These are phyloP conservation scores for Xylaria scruposa DNA, from an alignment of 495 filamentous ascomycete genomes.

Conservation along the genomic window DNA sequence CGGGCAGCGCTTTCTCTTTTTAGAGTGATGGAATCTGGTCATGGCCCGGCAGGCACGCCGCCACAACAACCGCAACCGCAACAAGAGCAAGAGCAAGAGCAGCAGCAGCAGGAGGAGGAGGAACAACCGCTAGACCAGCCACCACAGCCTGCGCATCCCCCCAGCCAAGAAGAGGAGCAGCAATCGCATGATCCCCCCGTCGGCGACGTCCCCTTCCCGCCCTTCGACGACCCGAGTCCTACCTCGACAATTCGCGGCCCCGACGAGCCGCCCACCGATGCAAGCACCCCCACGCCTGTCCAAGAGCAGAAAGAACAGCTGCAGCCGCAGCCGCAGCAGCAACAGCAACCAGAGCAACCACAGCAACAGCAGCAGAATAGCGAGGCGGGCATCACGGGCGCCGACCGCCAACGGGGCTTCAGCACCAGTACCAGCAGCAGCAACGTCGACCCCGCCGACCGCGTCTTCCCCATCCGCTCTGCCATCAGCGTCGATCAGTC, in stretches of 20 bases:
- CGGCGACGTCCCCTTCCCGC: not conserved
- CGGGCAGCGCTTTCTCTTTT: not conserved
- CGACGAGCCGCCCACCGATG: not conserved
- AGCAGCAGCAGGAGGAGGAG: not conserved
- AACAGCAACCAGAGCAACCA: not conserved
- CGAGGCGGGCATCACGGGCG: conserved; percentile 29
- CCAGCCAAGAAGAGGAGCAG: not conserved
- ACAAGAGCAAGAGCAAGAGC: not conserved
- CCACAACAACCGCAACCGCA: not conserved
- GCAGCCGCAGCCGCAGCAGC: not conserved
- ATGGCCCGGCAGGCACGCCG: conserved; percentile 19
- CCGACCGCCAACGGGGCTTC: conserved; percentile 38
- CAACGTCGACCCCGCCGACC: conserved; percentile 57
- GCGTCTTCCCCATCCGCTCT: conserved; percentile 85
- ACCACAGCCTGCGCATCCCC: not conserved
- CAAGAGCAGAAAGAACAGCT: not conserved
- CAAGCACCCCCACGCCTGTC: not conserved
- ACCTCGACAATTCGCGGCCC: not conserved
- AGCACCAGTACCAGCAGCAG: conserved; percentile 27
- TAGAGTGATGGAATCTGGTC: conserved; percentile 24
- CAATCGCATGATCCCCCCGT: not conserved
- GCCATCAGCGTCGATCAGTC: conserved; percentile 73
- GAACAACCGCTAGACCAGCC: not conserved
- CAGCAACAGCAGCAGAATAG: not conserved
- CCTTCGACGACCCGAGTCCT: not conserved